Evolutionary conservation across 1,284 basidiomycete species (phyloP).

Genomic region (Naganishia sp.): DNA sequence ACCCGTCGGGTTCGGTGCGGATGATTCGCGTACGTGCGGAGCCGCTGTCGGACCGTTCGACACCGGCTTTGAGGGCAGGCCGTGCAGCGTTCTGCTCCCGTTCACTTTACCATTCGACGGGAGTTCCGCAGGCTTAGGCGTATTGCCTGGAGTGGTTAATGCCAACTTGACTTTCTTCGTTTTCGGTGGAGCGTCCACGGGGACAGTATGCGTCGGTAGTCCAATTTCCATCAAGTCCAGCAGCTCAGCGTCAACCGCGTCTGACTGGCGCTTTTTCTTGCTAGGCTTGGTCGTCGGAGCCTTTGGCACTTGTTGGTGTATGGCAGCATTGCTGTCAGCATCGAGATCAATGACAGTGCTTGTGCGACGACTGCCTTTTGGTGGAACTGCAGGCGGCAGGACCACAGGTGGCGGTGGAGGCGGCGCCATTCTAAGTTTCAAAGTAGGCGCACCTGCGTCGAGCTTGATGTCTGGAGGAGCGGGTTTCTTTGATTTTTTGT

Average conservation of each 20-base stretch:
- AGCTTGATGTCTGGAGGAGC: not conserved
- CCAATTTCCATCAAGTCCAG: constrained; percentile 7
- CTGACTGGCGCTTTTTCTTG: constrained; percentile 12
- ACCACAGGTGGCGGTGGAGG: not conserved
- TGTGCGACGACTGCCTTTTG: constrained; percentile 2
- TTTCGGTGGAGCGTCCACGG: constrained; percentile 5
- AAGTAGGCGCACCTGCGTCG: constrained; percentile 2
- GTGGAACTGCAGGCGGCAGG: not conserved
- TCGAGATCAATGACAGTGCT: not conserved
- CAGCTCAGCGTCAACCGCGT: constrained; percentile 15
- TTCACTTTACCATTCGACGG: not conserved
- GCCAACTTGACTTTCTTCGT: constrained; percentile 19
- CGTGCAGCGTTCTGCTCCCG: constrained; percentile 4
- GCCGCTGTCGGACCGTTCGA: not conserved
- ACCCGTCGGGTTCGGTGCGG: not conserved
- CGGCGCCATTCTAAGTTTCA: constrained; percentile 7
- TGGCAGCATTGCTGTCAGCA: not conserved
- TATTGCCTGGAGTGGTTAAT: not conserved
- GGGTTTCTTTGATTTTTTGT: constrained; percentile 20
- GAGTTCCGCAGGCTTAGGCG: not conserved
- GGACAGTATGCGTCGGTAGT: not conserved
- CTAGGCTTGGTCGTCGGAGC: not conserved
- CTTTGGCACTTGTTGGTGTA: not conserved
- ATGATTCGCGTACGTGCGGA: not conserved
- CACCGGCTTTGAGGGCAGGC: constrained; percentile 8